Evolutionary conservation across 2,329 filamentous ascomycete species (phyloP), one percentile per base, ranked within the genome.

Genomic region (Ascochyta rabiei): DNA sequence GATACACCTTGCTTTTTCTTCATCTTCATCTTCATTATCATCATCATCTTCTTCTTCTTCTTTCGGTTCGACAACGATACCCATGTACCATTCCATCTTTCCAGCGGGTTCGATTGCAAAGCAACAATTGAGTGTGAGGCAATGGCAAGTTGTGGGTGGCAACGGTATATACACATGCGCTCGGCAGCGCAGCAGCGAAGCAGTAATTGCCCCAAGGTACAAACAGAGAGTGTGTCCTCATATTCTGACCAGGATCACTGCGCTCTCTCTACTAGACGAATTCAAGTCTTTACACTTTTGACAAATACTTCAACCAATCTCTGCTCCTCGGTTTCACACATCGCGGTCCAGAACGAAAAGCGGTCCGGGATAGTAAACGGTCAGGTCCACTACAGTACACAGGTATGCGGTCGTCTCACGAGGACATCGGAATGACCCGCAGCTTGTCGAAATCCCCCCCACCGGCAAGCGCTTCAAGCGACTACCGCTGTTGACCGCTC

Each of bases 51-150:
- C 61, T 60, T 61, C 63, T 55, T 53, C 54, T 59, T 61, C 49
- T 61, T 64, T 53, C 52, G 64, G 65, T 64, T 66, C 62, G 61
- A 66, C 59, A 56, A 73, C 69, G 71, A 74, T 74, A 74, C 71
- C 71, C 71, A 74, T 72, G 68, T 64, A 68, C 63, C 60, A 64
- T 60, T 65, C 60, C 53, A 57, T 51, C 45, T 57, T 68, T 60
- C 42, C 47, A 62, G 60, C 57, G 61, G 63, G 56, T 58, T 60
- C 62, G 64, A 67, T 61, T 66, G 63, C 57, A 55, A 61, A 58
- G 60, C 59, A 59, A 64, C 54, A 56, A 63, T 48, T 60, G 37
- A 38, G 59, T 61, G 64, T 54, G 61, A 60, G 63, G 40, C n/a
- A 53, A 18, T 62, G 58, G 58, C 49, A 57, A 55, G 55, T 55